Evolutionary conservation across 176 grass and related monocot genomes (phyloP).

Genomic region (Lolium multiflorum): DNA sequence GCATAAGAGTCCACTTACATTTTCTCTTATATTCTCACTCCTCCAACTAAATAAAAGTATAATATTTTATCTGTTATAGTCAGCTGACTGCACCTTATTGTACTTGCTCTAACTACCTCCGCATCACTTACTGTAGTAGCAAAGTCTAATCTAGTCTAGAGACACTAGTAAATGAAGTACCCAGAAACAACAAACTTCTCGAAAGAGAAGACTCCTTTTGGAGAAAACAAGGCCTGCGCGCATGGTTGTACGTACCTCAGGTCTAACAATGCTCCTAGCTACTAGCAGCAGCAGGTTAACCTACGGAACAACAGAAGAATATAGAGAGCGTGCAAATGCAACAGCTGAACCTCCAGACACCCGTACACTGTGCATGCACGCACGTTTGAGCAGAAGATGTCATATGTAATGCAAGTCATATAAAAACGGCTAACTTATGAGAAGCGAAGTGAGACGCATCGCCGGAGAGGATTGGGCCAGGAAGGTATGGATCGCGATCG

Average conservation of each 20-base stretch:
- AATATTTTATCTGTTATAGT: too few relatives aligned
- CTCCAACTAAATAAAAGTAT: too few relatives aligned
- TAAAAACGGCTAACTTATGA: too few relatives aligned
- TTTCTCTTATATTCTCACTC: too few relatives aligned
- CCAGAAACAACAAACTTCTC: constrained; percentile 20
- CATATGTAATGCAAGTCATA: too few relatives aligned
- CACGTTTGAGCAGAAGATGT: constrained; percentile 21
- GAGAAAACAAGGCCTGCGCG: constrained; percentile 12
- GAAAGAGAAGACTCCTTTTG: constrained; percentile 39
- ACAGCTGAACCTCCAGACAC: background rate
- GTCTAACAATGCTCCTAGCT: background rate
- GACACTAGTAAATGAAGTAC: background rate
- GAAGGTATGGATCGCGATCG: too few relatives aligned
- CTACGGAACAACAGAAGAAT: background rate
- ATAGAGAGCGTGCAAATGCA: background rate
- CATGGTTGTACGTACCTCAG: background rate
- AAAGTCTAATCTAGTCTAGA: background rate
- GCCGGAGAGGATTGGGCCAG: too few relatives aligned
- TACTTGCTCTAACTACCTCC: background rate
- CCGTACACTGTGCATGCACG: constrained; percentile 7
- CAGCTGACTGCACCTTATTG: too few relatives aligned
- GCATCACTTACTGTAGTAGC: too few relatives aligned
- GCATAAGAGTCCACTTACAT: too few relatives aligned
- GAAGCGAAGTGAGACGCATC: too few relatives aligned
- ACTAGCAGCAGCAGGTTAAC: background rate